phyloP scores from a whole-genome alignment of 1,284 basidiomycete genomes.

The Ustilago vetiveriae region DNA sequence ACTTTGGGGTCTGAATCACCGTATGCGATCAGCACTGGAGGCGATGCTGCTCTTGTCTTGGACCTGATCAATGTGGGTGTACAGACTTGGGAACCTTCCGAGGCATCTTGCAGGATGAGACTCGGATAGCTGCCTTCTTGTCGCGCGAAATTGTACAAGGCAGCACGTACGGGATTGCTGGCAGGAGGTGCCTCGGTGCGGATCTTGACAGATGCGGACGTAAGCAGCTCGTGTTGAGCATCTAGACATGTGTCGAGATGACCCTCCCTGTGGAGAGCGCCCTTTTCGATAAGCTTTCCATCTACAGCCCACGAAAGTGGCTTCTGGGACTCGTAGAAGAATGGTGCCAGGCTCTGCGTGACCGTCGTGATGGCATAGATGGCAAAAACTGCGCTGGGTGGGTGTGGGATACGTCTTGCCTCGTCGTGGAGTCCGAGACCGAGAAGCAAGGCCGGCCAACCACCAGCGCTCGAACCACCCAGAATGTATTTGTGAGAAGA shows the following conservation, averaged over 20 bases:
- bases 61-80: slow-evolving; percentile 32
- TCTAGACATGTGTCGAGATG: slow-evolving; percentile 35
- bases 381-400: slow-evolving; percentile 41
- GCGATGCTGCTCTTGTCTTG: background rate
- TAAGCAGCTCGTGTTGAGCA: slow-evolving; percentile 15
- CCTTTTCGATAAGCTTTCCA: slow-evolving; percentile 24
- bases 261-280: slow-evolving; percentile 23
- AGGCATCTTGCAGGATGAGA: slow-evolving; percentile 26
- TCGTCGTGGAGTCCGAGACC: slow-evolving; percentile 35
- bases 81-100: slow-evolving; percentile 24
- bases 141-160: slow-evolving; percentile 51
- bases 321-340: slow-evolving; percentile 44
- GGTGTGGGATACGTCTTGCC: slow-evolving; percentile 18
- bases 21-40: slow-evolving; percentile 43
- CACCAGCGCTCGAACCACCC: slow-evolving; percentile 50
- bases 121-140: slow-evolving; percentile 47
- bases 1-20: slow-evolving; percentile 49
- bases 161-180: slow-evolving; percentile 34
- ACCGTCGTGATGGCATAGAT: slow-evolving; percentile 55
- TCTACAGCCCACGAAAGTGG: slow-evolving; percentile 48
- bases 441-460: slow-evolving; percentile 50
- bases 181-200: slow-evolving; percentile 42
- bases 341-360: slow-evolving; percentile 23
- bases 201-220: slow-evolving; percentile 15
- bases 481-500: slow-evolving; percentile 37